Base-by-base conservation (phyloP, 2,329 filamentous ascomycete genomes). In the Chaetomium strumarium region DNA sequence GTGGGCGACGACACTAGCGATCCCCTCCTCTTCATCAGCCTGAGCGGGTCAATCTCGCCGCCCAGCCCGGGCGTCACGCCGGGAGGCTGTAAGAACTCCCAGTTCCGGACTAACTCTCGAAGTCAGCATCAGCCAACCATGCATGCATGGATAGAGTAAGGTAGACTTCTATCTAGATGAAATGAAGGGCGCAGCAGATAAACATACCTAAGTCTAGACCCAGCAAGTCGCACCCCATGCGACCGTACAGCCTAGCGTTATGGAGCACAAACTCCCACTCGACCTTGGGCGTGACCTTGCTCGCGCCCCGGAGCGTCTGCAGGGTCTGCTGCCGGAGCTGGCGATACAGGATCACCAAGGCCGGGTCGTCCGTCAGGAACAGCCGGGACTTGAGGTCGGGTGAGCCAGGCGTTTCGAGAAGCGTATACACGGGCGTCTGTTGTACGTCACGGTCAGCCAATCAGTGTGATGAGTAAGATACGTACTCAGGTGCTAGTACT, bases 221-320 rank as follows among this genome's bases (percentile, higher is more conserved):
- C 0, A 97, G 78, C 9, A 96, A 70, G 68, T 96, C 92, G 64
- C 93, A 95, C 3, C 93, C 92, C 91, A 93, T 96, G 9, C 89
- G 85, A 66, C 87, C 86, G 64, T 91, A 97, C 16, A 93, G 75
- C 49, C 83, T 78, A 14, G 90, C 89, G 49, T 89, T 96, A 61
- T 93, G 89, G 19, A 95, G 73, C 1, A 96, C 83, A 66, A 96
- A 96, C 31, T 87, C 82, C 88, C 89, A 95, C 69, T 96, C 91
- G 4, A 85, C 83, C 56, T 80, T 80, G 0, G 88, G 85, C 2
- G 83, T 85, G 16, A 96, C 78, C 68, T 90, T 89, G 0, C 86
- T 85, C 7, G 89, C 89, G n/a, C 90, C 91, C 31, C 85, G 83
- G 8, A 96, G 78, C 0, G 90, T 95, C 66, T 95, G 89, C 0